These are phyloP conservation scores for Posidonia australis DNA, from an alignment of 106 monocot genomes.

Conservation along the genomic window DNA sequence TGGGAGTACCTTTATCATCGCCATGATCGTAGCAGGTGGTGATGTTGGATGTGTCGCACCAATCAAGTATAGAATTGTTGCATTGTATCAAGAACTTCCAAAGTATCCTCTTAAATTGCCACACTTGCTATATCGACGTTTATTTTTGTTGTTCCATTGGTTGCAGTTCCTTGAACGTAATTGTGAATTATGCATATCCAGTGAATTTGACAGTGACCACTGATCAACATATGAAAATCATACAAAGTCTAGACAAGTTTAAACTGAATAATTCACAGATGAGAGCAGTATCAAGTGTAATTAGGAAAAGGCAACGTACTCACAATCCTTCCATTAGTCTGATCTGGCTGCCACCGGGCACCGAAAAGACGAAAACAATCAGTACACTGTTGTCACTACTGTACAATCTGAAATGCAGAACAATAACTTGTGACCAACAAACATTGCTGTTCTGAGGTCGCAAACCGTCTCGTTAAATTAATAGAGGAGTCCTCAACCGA, in stretches of 20 bases:
- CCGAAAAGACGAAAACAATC: slow-evolving; percentile 61
- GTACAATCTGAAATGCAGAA: slow-evolving; percentile 13
- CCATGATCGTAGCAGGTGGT: too few relatives aligned
- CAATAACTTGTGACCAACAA: slow-evolving; percentile 57
- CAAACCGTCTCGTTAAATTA: slow-evolving; percentile 27
- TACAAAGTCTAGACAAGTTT: not conserved
- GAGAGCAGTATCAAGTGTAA: slow-evolving; percentile 16
- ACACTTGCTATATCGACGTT: too few relatives aligned
- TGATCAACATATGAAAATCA: too few relatives aligned
- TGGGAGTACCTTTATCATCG: too few relatives aligned
- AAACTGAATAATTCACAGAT: slow-evolving; percentile 32
- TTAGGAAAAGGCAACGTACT: slow-evolving; percentile 7
- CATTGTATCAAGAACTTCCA: too few relatives aligned
- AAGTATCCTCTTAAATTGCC: too few relatives aligned
- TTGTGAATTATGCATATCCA: too few relatives aligned
- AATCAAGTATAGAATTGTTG: too few relatives aligned
- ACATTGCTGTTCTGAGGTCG: slow-evolving; percentile 43
- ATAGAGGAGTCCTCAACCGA: slow-evolving; percentile 1
- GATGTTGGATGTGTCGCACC: too few relatives aligned
- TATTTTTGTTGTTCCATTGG: too few relatives aligned
- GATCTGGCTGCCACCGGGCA: slow-evolving; percentile 79
- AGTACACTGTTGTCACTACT: slow-evolving; percentile 26
- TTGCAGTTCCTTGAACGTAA: too few relatives aligned
- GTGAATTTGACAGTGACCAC: too few relatives aligned
- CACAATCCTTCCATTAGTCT: slow-evolving; percentile 24